These are phyloP conservation scores for Botryosphaeria dothidea DNA, from an alignment of 2,329 filamentous ascomycete genomes.

Conservation along the genomic window DNA sequence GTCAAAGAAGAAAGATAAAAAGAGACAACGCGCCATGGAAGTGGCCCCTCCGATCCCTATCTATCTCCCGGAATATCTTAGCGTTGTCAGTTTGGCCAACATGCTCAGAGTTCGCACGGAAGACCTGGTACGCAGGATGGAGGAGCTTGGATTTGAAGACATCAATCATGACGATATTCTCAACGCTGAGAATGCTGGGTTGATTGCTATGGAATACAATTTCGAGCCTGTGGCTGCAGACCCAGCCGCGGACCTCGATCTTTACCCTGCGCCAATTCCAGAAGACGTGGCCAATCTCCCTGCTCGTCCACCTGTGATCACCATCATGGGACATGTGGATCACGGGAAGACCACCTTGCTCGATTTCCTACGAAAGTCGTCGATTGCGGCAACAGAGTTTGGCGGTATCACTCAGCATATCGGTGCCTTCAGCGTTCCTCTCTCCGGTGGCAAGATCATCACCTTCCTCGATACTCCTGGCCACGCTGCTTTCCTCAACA, in stretches of 20 bases:
- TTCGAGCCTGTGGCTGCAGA: conserved; percentile 78
- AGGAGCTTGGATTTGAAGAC: conserved; percentile 86
- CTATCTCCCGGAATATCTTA: conserved; percentile 87
- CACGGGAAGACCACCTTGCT: conserved; percentile 97
- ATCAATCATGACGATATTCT: conserved; percentile 81
- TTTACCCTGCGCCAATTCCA: conserved; percentile 62
- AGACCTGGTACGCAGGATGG: conserved; percentile 72
- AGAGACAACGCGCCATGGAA: conserved; percentile 18
- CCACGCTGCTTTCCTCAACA: conserved; percentile 91
- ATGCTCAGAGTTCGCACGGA: conserved; percentile 71
- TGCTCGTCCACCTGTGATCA: conserved; percentile 84
- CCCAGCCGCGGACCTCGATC: conserved; percentile 65
- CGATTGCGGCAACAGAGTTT: conserved; percentile 86
- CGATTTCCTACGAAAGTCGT: conserved; percentile 90
- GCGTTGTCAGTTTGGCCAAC: conserved; percentile 76
- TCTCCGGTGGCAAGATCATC: conserved; percentile 81
- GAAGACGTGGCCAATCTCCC: conserved; percentile 71
- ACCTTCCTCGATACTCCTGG: conserved; percentile 97
- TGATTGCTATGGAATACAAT: conserved; percentile 90
- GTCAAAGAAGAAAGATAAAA: conserved; percentile 24
- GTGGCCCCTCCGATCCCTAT: conserved; percentile 51
- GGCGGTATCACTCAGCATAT: conserved; percentile 99
- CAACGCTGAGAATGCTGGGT: conserved; percentile 83
- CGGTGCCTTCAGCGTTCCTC: conserved; percentile 88
- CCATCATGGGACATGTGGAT: conserved; percentile 99